Base-by-base conservation (phyloP, 2,329 filamentous ascomycete genomes). In the Graphilbum fragrans region DNA sequence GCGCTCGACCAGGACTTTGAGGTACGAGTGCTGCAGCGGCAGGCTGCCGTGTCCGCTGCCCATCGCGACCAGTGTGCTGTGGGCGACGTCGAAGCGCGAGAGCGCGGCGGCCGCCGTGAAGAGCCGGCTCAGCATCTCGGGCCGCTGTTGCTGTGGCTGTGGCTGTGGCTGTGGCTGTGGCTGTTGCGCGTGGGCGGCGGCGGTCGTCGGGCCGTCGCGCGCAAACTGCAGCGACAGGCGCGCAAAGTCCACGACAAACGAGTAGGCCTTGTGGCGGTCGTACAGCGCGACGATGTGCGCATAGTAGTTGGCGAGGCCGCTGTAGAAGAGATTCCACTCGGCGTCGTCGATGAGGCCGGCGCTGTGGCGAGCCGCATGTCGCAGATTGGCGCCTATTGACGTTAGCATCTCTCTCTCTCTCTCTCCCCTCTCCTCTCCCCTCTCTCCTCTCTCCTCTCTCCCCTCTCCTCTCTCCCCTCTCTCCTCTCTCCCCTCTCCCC, bases 191-290 rank as follows among this genome's bases (percentile, higher is more conserved):
- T 32, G 5, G 9, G 17, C 42, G 25, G 6, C 34, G 12, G 16
- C 38, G 35, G 3, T 23, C 10, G 25, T 39, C 38, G 29, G 45
- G 11, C 33, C 37, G 42, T 38, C 41, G 4, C 50, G 48, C 21
- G 67, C 54, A 47, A 84, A 82, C 52, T 86, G 79, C 34, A 93
- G 65, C 6, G 84, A 80, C 20, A 88, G 65, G 32, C 77, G 74
- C 32, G 85, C 80, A 64, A 94, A 95, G 49, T 94, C 85, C 6
- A 86, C 74, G 33, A 93, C 85, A 53, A 82, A 84, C 2, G 84
- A 82, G 58, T 84, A 85, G 1, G 81, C 78, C 50, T 80, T 82
- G 35, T 77, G 73, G 50, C 74, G 75, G 56, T 95, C 88, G 54
- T 84, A 96, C 2, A 98, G 69, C 18, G 77, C 71, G 12, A 88